Percentiles rank a stretch among this genome's conserved stretches.
Evolutionary conservation across 2,329 filamentous ascomycete genomes (phyloP).

Genomic region (Aureobasidium subglaciale): DNA sequence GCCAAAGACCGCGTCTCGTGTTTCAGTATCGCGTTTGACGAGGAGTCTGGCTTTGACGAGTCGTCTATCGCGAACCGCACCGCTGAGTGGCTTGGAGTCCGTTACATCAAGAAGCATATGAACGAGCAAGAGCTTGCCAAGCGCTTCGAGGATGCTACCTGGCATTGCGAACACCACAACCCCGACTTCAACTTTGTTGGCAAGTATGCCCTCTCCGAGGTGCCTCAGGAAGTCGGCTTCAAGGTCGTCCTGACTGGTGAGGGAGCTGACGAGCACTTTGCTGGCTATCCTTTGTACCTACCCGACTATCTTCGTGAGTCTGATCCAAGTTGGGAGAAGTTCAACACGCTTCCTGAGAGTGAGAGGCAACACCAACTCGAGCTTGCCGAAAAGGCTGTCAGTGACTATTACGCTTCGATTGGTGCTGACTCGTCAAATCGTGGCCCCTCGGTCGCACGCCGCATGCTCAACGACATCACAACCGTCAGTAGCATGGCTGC

Average conservation of each 20-base stretch:
- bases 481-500: constrained; percentile 31
- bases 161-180: constrained; percentile 40
- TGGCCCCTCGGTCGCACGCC: constrained; percentile 26
- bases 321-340: constrained; percentile 31
- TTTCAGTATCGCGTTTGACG: constrained; percentile 49
- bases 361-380: constrained; percentile 20
- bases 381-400: constrained; percentile 22
- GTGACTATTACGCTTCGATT: constrained; percentile 24
- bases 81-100: constrained; percentile 42
- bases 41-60: constrained; percentile 45
- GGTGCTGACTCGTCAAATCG: constrained; percentile 24
- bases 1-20: constrained; percentile 35
- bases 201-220: constrained; percentile 42
- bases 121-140: constrained; percentile 38
- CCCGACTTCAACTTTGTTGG: constrained; percentile 48
- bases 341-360: constrained; percentile 22
- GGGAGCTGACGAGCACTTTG: constrained; percentile 46
- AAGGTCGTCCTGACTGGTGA: constrained; percentile 48
- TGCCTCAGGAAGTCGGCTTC: constrained; percentile 40
- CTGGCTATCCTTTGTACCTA: constrained; percentile 43
- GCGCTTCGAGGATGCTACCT: constrained; percentile 39
- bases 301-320: constrained; percentile 44
- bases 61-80: constrained; percentile 43
- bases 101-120: constrained; percentile 38
- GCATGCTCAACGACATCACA: constrained; percentile 35